phyloP scores from a whole-genome alignment of 1,284 basidiomycete species.

The Tremellales sp. region DNA sequence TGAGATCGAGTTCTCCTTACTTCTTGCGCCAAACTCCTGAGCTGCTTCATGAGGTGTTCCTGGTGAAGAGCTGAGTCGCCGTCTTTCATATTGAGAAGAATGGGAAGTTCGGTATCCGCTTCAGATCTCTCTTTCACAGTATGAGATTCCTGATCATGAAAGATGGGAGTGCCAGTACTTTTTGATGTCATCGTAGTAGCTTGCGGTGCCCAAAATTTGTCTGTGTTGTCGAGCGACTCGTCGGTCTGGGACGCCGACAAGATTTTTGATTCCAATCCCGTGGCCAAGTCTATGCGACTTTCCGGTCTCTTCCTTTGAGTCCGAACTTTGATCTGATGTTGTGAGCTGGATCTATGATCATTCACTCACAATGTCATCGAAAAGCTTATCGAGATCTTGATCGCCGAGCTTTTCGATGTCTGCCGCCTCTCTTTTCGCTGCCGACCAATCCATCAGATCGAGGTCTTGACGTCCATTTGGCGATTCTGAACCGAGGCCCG shows the following conservation, averaged over 20 bases:
- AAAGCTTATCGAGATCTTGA: constrained; percentile 87
- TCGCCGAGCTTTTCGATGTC: constrained; percentile 85
- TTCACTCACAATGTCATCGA: constrained; percentile 56
- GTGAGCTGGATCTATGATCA: background rate
- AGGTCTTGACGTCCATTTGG: constrained; percentile 31
- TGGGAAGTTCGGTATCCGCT: constrained; percentile 13
- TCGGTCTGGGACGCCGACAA: constrained; percentile 29
- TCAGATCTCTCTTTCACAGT: constrained; percentile 17
- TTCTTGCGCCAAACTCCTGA: constrained; percentile 72
- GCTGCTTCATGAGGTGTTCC: constrained; percentile 82
- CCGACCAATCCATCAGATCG: constrained; percentile 82
- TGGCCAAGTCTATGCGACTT: constrained; percentile 33
- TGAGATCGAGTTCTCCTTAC: constrained; percentile 77
- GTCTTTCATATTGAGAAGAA: constrained; percentile 49
- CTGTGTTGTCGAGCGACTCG: constrained; percentile 27
- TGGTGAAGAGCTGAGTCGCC: constrained; percentile 83
- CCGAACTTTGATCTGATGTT: constrained; percentile 69
- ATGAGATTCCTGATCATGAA: constrained; percentile 14
- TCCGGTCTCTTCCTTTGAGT: constrained; percentile 64
- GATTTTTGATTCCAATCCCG: constrained; percentile 32
- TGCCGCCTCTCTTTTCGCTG: constrained; percentile 86
- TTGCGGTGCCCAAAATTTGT: constrained; percentile 58
- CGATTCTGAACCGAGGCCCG: constrained; percentile 19
- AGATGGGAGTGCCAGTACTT: constrained; percentile 24
- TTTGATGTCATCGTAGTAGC: constrained; percentile 25